A percentile compares a stretch with the other conserved stretches of the same genome.
Evolutionary conservation across 768 basidiomycete genomes (phyloP).

Genomic region (Russula compacta): DNA sequence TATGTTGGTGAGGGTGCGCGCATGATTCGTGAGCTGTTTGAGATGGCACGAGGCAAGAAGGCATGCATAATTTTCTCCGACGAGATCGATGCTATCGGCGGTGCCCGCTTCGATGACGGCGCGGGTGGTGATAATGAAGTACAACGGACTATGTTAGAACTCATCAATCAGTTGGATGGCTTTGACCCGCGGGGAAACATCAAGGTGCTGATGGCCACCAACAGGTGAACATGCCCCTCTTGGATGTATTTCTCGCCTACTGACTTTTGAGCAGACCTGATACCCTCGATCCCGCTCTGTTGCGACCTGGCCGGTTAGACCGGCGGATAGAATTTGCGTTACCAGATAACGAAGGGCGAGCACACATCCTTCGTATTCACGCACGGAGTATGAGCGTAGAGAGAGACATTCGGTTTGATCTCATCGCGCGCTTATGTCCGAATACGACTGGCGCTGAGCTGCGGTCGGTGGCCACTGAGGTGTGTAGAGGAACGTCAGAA

Average conservation of each 20-base stretch:
- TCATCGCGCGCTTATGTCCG: conserved; percentile 93
- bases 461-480: conserved; percentile 94
- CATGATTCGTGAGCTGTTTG: conserved; percentile 98
- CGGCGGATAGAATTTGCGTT: conserved; percentile 94
- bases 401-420: conserved; percentile 92
- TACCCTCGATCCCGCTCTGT: conserved; percentile 91
- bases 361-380: conserved; percentile 94
- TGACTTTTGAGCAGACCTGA: conserved; percentile 61
- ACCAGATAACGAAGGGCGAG: conserved; percentile 92
- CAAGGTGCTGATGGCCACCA: conserved; percentile 99
- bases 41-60: conserved; percentile 98
- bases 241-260: neutral
- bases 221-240: conserved; percentile 49
- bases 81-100: conserved; percentile 97
- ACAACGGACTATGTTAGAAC: conserved; percentile 96
- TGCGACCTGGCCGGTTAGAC: conserved; percentile 93
- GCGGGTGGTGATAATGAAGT: conserved; percentile 99
- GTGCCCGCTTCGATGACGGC: conserved; percentile 96
- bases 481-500: conserved; percentile 26
- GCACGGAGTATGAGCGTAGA: conserved; percentile 98
- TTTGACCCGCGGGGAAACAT: conserved; percentile 99
- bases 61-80: conserved; percentile 99
- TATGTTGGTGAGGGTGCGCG: conserved; percentile 98
- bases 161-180: conserved; percentile 97
- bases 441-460: conserved; percentile 99